Percentiles rank a stretch among this genome's conserved stretches.
phyloP scores from a whole-genome alignment of 2,329 filamentous ascomycete species.

The Curvularia spicifera region DNA sequence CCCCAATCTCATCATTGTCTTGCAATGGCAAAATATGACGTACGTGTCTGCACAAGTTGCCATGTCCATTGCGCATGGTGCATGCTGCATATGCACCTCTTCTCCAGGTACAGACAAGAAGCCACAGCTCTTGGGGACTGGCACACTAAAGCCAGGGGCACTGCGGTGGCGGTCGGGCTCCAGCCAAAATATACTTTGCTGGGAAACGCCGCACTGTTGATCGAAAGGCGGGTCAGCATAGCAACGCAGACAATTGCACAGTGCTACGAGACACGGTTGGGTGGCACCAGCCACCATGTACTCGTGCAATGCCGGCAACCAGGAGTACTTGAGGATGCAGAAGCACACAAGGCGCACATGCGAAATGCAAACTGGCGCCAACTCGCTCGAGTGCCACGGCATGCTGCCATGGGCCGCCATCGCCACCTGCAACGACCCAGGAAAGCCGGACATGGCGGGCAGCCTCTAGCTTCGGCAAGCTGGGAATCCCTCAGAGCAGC shows the following conservation, averaged over 20 bases:
- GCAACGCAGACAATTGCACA: neutral
- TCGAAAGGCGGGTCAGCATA: neutral
- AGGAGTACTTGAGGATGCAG: neutral
- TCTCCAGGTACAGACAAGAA: neutral
- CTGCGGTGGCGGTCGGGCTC: neutral
- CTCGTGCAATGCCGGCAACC: neutral
- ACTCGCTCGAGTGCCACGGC: neutral
- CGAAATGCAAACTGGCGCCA: neutral
- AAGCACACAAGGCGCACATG: neutral
- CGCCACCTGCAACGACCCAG: neutral
- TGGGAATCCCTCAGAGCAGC: neutral
- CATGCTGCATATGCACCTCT: neutral
- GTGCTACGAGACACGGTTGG: neutral
- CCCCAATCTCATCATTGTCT: no score
- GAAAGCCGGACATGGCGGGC: neutral
- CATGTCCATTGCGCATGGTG: neutral
- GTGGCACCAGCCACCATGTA: no score
- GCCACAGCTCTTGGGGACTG: neutral
- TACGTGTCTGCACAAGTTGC: neutral
- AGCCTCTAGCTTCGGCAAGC: neutral
- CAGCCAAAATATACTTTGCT: neutral
- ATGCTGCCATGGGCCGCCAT: neutral
- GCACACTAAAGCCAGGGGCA: neutral
- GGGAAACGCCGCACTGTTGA: neutral
- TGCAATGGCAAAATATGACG: no score